These are phyloP conservation scores for Fraxinus pennsylvanica DNA, from an alignment of 257 asterid species.

Conservation along the genomic window DNA sequence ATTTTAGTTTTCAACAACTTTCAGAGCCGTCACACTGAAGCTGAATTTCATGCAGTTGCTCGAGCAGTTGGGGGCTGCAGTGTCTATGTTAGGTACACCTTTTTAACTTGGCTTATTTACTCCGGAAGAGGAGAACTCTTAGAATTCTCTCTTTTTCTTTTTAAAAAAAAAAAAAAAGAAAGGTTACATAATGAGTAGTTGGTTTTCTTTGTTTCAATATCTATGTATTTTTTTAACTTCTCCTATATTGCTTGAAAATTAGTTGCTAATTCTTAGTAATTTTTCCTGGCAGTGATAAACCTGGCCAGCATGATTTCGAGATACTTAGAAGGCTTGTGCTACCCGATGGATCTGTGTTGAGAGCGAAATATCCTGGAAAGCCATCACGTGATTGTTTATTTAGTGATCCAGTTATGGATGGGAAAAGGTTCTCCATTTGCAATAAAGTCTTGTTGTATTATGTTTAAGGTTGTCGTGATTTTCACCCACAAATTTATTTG, in stretches of 20 bases:
- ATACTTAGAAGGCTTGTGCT: slow-evolving; percentile 53
- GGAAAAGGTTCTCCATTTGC: slow-evolving; percentile 37
- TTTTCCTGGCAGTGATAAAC: slow-evolving; percentile 46
- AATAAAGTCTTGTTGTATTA: neutral
- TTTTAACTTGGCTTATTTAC: neutral
- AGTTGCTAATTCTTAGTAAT: neutral
- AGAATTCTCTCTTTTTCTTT: neutral
- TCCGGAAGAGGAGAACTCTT: neutral
- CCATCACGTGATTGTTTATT: slow-evolving; percentile 57
- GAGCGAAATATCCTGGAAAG: slow-evolving; percentile 54
- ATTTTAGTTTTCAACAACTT: slow-evolving; percentile 19
- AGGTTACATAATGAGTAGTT: neutral
- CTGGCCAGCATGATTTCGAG: slow-evolving; percentile 60
- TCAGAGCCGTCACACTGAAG: slow-evolving; percentile 56
- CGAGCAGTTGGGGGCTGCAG: slow-evolving; percentile 65
- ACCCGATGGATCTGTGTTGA: slow-evolving; percentile 58
- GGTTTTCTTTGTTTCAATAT: neutral
- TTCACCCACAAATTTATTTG: neutral
- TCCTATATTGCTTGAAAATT: neutral
- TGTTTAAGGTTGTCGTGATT: neutral
- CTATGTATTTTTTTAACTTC: neutral
- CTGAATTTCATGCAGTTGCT: slow-evolving; percentile 61
- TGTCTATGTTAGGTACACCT: slow-evolving; percentile 51
- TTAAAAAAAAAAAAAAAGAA: too few relatives aligned
- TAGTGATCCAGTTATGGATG: slow-evolving; percentile 54